These are phyloP conservation scores for Tripidium arundinaceum DNA, from an alignment of 202 grass and related monocot genomes.

Conservation along the genomic window DNA sequence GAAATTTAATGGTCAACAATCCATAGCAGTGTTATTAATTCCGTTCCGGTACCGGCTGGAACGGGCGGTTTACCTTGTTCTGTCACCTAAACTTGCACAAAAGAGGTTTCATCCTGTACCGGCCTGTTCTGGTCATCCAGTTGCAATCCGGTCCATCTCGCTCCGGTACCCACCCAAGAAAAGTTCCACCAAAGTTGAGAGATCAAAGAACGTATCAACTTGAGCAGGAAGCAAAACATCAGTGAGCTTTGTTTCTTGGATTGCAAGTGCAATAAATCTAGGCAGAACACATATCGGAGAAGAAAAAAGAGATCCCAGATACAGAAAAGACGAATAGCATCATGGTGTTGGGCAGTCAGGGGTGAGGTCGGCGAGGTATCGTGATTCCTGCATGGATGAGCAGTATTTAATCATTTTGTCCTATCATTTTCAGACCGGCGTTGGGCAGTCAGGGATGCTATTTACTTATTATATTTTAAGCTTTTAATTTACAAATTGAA, in stretches of 20 bases:
- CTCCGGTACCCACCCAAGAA: neutral
- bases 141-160: neutral
- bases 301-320: too few species aligned
- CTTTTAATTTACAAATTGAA: conserved; percentile 12
- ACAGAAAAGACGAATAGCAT: too few species aligned
- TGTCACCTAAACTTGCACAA: neutral
- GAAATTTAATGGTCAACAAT: neutral
- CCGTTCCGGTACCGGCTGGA: neutral
- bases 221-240: neutral
- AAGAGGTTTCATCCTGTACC: neutral
- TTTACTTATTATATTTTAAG: neutral
- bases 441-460: too few species aligned
- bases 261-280: too few species aligned
- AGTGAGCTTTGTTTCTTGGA: neutral
- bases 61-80: neutral
- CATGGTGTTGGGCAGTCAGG: too few species aligned
- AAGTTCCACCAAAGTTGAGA: neutral
- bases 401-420: too few species aligned
- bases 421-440: too few species aligned
- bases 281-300: too few species aligned
- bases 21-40: neutral
- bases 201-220: neutral
- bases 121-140: neutral
- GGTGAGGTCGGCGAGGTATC: too few species aligned
- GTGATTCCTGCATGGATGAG: too few species aligned